phyloP scores from a whole-genome alignment of 179 eudicot species.

The Silene noctiflora region DNA sequence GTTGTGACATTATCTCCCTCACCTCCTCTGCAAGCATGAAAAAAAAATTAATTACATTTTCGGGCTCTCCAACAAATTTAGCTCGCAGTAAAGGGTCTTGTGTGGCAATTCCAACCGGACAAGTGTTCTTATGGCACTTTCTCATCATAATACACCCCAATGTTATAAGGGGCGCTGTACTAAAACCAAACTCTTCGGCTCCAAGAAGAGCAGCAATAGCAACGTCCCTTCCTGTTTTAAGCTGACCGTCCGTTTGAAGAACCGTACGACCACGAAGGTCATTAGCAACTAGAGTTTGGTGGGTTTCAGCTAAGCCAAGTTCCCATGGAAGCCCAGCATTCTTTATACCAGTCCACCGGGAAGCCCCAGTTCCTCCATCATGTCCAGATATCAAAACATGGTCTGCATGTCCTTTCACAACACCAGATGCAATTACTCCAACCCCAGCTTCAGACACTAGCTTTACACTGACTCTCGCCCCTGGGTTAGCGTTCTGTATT shows the following conservation, averaged over 20 bases:
- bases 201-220: constrained; percentile 99
- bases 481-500: constrained; percentile 85
- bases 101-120: constrained; percentile 98
- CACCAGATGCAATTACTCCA: constrained; percentile 97
- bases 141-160: constrained; percentile 99
- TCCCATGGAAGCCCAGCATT: constrained; percentile 99
- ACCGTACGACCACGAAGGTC: constrained; percentile 92
- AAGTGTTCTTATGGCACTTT: constrained; percentile 97
- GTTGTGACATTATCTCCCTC: constrained; percentile 94
- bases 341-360: constrained; percentile 99
- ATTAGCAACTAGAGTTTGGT: constrained; percentile 97
- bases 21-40: constrained; percentile 98
- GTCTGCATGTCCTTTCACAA: constrained; percentile 97
- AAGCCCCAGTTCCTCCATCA: constrained; percentile 99
- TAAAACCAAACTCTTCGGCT: constrained; percentile 99
- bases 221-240: constrained; percentile 97
- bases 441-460: constrained; percentile 99
- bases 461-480: constrained; percentile 93
- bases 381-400: constrained; percentile 97
- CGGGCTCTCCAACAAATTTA: constrained; percentile 98
- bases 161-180: constrained; percentile 97
- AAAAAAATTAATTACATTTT: constrained; percentile 94
- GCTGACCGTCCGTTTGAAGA: constrained; percentile 90
- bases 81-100: constrained; percentile 97
- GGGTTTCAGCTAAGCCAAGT: constrained; percentile 98